Base-by-base conservation (phyloP, 495 filamentous ascomycete genomes). In the Aspergillus cristatus region DNA sequence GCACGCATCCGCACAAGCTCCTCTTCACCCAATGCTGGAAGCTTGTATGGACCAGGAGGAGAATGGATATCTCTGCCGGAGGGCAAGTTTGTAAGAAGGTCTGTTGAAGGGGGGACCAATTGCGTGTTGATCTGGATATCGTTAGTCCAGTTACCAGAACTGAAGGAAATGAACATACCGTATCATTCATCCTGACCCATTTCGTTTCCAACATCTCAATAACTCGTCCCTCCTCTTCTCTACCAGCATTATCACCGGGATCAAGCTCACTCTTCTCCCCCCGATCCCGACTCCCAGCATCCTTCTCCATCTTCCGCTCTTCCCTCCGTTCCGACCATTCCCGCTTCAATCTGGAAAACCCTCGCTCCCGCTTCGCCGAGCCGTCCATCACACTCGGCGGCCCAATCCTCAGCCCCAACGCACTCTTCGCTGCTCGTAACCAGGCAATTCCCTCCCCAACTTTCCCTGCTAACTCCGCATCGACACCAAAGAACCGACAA, bases 171-270 rank as follows among this genome's bases (percentile, higher is more conserved):
- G 13, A 26, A 72, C 81, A 63, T 54, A 94, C 85, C 11, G 84
- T 93, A 62, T 95, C 86, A 57, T 98, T 98, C 63, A 84, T 76
- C 61, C 86, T 86, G 20, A 71, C 73, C 91, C 91, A 98, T 55
- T 94, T 95, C 33, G 67, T 69, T 54, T 94, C 81, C 37, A 98
- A 57, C 78, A 84, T 86, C 45, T 89, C 80, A 42, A 94, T 68
- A 1, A 95, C 83, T 33, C 84, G 67, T n/a, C 71, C 74, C 60
- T 98, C 91, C 51, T 96, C 91, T 14, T 82, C 55, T 43, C 71
- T 75, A 0, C 91, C 91, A 0, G 82, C 91, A 62, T 94, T 86
- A 33, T 80, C 67, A 0, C 90, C 89, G 72, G 88, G 86, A 32
- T 78, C 73, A 22, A 72, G 53, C 13, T 70, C 65, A 3, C 77